phyloP scores from a whole-genome alignment of 2,329 filamentous ascomycete genomes.

The Colletotrichum spaethianum region DNA sequence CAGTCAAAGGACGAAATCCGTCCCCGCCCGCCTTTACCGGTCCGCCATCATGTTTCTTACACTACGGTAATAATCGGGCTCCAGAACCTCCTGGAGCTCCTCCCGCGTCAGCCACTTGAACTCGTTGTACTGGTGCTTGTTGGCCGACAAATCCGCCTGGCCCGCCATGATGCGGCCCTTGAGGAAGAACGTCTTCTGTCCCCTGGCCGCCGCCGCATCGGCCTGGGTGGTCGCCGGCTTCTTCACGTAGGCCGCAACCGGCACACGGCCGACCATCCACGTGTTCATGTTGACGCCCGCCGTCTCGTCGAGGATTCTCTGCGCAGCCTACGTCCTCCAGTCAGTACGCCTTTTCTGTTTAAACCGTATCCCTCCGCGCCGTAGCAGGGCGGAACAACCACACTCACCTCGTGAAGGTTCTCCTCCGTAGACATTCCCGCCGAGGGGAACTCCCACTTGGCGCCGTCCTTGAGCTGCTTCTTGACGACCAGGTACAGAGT shows the following conservation, averaged over 20 bases:
- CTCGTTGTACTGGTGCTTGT: slow-evolving; percentile 80
- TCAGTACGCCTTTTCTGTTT: not conserved
- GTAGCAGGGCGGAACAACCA: not conserved
- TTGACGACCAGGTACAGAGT: slow-evolving; percentile 92
- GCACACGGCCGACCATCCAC: slow-evolving; percentile 93
- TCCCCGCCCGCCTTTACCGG: slow-evolving; percentile 64
- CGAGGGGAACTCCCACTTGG: slow-evolving; percentile 86
- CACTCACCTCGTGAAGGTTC: slow-evolving; percentile 84
- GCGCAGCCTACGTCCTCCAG: slow-evolving; percentile 77
- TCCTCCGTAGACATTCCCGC: slow-evolving; percentile 79
- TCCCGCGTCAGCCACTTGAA: slow-evolving; percentile 95
- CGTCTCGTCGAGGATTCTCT: slow-evolving; percentile 81
- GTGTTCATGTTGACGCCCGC: slow-evolving; percentile 98
- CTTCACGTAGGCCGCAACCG: slow-evolving; percentile 83
- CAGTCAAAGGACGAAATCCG: too few species aligned
- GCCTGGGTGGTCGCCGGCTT: slow-evolving; percentile 64
- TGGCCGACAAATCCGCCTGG: slow-evolving; percentile 85
- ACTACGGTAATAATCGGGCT: slow-evolving; percentile 77
- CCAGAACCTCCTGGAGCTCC: slow-evolving; percentile 80
- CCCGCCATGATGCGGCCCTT: slow-evolving; percentile 97
- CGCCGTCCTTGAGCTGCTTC: slow-evolving; percentile 65
- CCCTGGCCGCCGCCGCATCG: slow-evolving; percentile 62
- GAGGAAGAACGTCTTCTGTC: slow-evolving; percentile 94
- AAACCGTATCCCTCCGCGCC: not conserved
- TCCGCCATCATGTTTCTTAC: slow-evolving; percentile 89